Percentiles rank a stretch among this genome's conserved stretches.
Evolutionary conservation across 371 early-diverging fungal genomes (phyloP).

Genomic region (Zancudomyces culisetae): DNA sequence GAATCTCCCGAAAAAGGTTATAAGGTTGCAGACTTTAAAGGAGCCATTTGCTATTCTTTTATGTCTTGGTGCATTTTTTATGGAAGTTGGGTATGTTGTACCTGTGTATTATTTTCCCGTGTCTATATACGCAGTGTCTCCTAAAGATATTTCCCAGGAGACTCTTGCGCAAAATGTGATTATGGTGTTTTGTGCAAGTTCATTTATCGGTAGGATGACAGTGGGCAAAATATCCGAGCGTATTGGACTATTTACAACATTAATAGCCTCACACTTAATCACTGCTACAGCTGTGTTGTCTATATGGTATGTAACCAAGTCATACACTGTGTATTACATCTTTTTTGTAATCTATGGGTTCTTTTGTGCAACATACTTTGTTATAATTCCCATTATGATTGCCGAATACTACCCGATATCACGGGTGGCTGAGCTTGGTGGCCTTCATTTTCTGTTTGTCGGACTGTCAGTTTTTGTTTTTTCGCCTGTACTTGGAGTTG

Average conservation of each 20-base stretch:
- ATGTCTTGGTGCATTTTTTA: background rate
- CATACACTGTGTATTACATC: constrained; percentile 22
- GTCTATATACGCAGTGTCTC: too few species aligned
- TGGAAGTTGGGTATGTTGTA: background rate
- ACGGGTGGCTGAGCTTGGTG: constrained; percentile 13
- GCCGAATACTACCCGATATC: constrained; percentile 17
- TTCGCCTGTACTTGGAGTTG: constrained; percentile 11
- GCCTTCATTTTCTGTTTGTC: constrained; percentile 10
- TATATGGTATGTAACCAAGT: constrained; percentile 6
- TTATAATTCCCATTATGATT: constrained; percentile 24
- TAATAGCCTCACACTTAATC: constrained; percentile 16
- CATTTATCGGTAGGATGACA: background rate
- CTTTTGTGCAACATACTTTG: constrained; percentile 24
- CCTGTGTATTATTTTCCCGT: background rate
- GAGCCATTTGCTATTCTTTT: background rate
- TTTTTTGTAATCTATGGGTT: constrained; percentile 25
- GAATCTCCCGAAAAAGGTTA: background rate
- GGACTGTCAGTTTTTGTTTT: constrained; percentile 8
- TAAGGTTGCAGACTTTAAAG: background rate
- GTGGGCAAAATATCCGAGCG: constrained; percentile 29
- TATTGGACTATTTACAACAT: constrained; percentile 33
- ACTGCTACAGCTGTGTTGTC: background rate
- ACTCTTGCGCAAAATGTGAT: background rate
- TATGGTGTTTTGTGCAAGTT: background rate
- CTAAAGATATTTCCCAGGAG: too few species aligned